Percentiles rank a stretch among this genome's conserved stretches.
These are phyloP conservation scores for Cyberlindnera xishuangbannaensis DNA, from an alignment of 805 yeast genomes.

Conservation along the genomic window DNA sequence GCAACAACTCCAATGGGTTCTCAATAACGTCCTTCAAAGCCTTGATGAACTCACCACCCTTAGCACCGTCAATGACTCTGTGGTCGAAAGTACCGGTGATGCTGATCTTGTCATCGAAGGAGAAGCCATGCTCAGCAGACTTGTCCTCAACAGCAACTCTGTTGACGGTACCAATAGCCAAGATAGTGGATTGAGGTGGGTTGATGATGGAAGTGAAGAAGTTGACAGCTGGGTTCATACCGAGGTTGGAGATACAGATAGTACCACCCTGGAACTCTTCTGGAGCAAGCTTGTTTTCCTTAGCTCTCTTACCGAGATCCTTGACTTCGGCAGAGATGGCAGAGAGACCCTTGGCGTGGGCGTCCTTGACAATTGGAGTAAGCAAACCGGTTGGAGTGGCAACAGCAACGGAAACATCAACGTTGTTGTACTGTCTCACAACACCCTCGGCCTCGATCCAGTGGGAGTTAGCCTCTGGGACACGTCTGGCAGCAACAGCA, in stretches of 20 bases:
- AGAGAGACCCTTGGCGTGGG: conserved; percentile 81
- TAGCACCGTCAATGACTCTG: conserved; percentile 95
- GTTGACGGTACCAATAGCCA: conserved; percentile 91
- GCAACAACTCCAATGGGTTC: conserved; percentile 90
- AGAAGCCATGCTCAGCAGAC: conserved; percentile 84
- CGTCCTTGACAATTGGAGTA: conserved; percentile 91
- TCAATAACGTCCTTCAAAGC: conserved; percentile 88
- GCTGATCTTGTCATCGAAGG: conserved; percentile 85
- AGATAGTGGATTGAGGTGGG: conserved; percentile 94
- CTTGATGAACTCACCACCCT: conserved; percentile 94
- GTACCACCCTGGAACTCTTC: conserved; percentile 99
- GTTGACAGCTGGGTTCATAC: conserved; percentile 94
- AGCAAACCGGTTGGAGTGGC: conserved; percentile 96
- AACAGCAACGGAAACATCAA: conserved; percentile 97
- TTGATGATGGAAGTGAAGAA: conserved; percentile 94
- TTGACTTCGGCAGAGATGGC: conserved; percentile 78
- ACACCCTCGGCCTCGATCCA: conserved; percentile 88
- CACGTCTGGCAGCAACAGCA: conserved; percentile 82
- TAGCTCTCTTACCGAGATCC: conserved; percentile 94
- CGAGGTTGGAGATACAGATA: conserved; percentile 96
- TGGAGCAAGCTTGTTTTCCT: conserved; percentile 86
- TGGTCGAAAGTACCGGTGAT: conserved; percentile 98
- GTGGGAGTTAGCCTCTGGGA: conserved; percentile 90
- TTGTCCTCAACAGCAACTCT: conserved; percentile 92
- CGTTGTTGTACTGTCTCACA: conserved; percentile 85